Evolutionary conservation across 352 stramenopile genomes (phyloP), one percentile per base, ranked within the genome.

Genomic region (Aphanomyces euteiches): DNA sequence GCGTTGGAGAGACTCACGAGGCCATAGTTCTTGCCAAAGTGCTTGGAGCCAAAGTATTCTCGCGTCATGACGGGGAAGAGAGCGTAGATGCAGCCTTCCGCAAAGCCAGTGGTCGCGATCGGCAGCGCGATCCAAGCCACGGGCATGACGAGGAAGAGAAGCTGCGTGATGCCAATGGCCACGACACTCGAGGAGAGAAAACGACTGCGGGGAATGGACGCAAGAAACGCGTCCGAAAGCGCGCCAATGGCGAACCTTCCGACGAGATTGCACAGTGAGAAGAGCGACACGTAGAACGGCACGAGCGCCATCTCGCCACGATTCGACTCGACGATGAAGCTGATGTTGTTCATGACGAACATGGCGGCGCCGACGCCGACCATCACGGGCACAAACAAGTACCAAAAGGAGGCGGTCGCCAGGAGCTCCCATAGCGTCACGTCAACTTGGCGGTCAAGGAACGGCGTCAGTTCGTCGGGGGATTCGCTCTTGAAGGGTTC

Each of bases 21-120:
- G 7, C 85, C 83, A 68, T 88, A 92, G 59, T 92, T 92, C 66
- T 90, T 88, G 53, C 85, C 85, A 65, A 92, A 90, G 65, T 92
- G 85, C 1, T 72, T 73, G 34, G 73, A 69, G 1, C 85, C 85
- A 60, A 92, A 92, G 0, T 80, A 87, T 68, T 92, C 83, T 37
- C 83, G 82, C n/a, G 75, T 85, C 50, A 93, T 69, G 19, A 91
- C 82, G 6, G 82, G 82, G 50, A 90, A 91, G 7, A 82, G 77
- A 0, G 85, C 79, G 53, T 89, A 90, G 78, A 93, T 91, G 63
- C 89, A 77, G 59, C 83, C 82, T 50, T 91, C 85, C 8, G 83
- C 80, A 21, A 89, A 39, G 1, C 85, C 83, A 4, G 85, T 72
- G 15, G 88, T 72, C 7, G 75, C 80, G 67, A 93, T 85, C 6